Conservation (phyloP, 2,329 filamentous ascomycete genomes). For the Sporothrix variecibatus region DNA sequence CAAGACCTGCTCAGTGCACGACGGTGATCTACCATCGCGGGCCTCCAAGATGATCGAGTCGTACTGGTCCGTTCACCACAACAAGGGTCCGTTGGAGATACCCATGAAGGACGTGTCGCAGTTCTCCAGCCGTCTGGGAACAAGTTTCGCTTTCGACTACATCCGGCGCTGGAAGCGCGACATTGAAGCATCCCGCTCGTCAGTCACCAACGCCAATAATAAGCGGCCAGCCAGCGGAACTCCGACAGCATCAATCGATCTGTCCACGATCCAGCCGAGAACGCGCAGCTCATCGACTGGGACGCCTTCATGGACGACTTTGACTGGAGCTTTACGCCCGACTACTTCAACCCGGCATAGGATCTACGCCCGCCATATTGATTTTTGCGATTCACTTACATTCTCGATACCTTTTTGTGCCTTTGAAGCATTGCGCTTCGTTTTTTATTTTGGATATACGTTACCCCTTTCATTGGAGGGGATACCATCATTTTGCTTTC, state of each 20-base stretch:
- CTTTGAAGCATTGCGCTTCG: not conserved
- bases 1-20: constrained; percentile 48
- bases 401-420: not conserved
- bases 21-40: constrained; percentile 52
- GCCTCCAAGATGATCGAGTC: constrained; percentile 51
- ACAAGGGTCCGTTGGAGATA: constrained; percentile 44
- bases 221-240: constrained; percentile 24
- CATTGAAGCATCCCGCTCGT: constrained; percentile 43
- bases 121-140: constrained; percentile 50
- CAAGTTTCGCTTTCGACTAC: constrained; percentile 54
- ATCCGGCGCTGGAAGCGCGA: constrained; percentile 49
- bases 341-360: constrained; percentile 32
- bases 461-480: not conserved
- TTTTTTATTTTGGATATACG: not conserved
- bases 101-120: constrained; percentile 42
- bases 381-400: not conserved
- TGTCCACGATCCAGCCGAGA: constrained; percentile 28
- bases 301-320: constrained; percentile 54
- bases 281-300: constrained; percentile 51
- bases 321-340: constrained; percentile 45
- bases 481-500: not conserved
- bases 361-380: too few relatives aligned
- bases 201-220: constrained; percentile 33
- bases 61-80: constrained; percentile 47
- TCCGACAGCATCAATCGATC: constrained; percentile 26